Percentiles rank a stretch among this genome's conserved stretches.
These are phyloP conservation scores for Botrytis medusae DNA, from an alignment of 2,329 filamentous ascomycete species.

Conservation along the genomic window DNA sequence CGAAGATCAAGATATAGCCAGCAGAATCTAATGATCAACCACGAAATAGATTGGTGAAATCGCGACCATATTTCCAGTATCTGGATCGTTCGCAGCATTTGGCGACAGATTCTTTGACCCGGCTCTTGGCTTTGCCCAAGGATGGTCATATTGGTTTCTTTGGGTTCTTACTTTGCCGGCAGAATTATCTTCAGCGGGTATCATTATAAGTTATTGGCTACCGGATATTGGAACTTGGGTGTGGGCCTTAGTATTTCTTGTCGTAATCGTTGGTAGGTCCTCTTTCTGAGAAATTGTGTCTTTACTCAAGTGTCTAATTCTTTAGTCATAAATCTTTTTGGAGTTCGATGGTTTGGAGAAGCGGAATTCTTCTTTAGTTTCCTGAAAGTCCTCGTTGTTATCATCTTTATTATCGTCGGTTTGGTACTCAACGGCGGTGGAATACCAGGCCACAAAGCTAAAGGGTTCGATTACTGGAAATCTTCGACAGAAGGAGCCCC, in stretches of 20 bases:
- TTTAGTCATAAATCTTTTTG: slow-evolving; percentile 64
- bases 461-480: slow-evolving; percentile 14
- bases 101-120: slow-evolving; percentile 70
- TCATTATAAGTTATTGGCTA: slow-evolving; percentile 17
- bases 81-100: slow-evolving; percentile 67
- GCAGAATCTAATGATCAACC: background rate
- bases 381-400: slow-evolving; percentile 67
- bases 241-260: slow-evolving; percentile 5
- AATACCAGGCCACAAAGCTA: slow-evolving; percentile 8
- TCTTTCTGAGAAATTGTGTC: background rate
- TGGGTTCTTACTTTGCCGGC: slow-evolving; percentile 8
- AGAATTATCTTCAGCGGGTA: slow-evolving; percentile 3
- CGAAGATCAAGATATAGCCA: background rate
- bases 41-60: slow-evolving; percentile 6
- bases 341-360: slow-evolving; percentile 75
- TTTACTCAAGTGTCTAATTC: background rate
- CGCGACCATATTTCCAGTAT: slow-evolving; percentile 8
- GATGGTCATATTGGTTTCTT: slow-evolving; percentile 41
- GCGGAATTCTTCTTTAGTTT: slow-evolving; percentile 77
- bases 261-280: background rate
- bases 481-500: slow-evolving; percentile 3
- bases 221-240: slow-evolving; percentile 11
- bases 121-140: slow-evolving; percentile 66
- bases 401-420: slow-evolving; percentile 70
- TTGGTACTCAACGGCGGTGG: slow-evolving; percentile 8